These are phyloP conservation scores for Beverwykella pulmonaria DNA, from an alignment of 495 filamentous ascomycete species.

Conservation along the genomic window DNA sequence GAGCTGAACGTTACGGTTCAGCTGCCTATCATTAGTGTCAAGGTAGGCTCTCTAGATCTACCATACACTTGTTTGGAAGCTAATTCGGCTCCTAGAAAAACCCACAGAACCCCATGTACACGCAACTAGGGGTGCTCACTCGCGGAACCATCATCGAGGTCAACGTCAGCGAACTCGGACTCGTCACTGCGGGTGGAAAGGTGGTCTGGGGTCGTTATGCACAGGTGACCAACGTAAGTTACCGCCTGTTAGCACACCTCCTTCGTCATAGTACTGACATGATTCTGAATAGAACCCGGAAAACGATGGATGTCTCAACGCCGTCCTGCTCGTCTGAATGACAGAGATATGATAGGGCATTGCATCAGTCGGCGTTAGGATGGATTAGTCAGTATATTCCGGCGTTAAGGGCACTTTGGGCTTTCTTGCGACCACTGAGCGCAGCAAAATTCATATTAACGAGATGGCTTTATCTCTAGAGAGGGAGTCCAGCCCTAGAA, in stretches of 20 bases:
- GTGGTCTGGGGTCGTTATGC: constrained; percentile 61
- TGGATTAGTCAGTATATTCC: neutral
- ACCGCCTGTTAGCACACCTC: no score
- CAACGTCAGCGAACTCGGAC: constrained; percentile 89
- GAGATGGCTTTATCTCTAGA: no score
- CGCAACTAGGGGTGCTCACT: constrained; percentile 89
- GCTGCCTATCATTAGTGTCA: constrained; percentile 86
- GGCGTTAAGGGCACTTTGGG: neutral
- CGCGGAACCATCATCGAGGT: constrained; percentile 76
- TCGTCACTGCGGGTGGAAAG: constrained; percentile 92
- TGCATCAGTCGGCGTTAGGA: constrained; percentile 9
- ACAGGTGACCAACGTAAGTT: constrained; percentile 25
- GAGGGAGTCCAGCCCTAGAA: no score
- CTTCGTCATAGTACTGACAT: no score
- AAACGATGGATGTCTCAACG: constrained; percentile 73
- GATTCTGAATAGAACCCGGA: constrained; percentile 10
- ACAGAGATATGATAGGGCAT: neutral
- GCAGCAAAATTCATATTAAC: neutral
- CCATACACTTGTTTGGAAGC: no score
- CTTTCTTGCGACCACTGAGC: neutral
- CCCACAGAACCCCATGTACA: constrained; percentile 91
- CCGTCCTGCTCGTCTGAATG: constrained; percentile 40
- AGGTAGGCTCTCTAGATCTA: constrained; percentile 42
- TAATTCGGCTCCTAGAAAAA: constrained; percentile 77
- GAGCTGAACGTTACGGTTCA: constrained; percentile 89